Base-by-base conservation (phyloP, 139 green algal genomes). In the Yamagishiella unicocca region DNA sequence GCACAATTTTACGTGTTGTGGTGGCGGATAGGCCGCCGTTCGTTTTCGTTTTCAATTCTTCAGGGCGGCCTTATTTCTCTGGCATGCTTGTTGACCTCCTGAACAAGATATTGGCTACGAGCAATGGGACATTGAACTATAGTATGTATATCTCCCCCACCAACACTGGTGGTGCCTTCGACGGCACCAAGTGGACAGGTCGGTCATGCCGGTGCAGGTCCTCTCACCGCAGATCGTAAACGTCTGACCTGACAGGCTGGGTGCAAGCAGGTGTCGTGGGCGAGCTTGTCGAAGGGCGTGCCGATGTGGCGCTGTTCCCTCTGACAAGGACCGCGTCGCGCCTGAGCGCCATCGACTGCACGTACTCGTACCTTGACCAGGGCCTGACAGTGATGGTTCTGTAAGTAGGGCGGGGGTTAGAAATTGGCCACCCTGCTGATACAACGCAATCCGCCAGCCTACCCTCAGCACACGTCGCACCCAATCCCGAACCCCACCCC, bases 271-370 rank as follows among this genome's bases (percentile, higher is more conserved):
- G 89, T 19, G 72, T 90, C 9, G 83, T 88, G 72, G 89, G 84
- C 7, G 71, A 90, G 54, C 80, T 92, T 12, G 25, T 42, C 0
- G 19, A n/a, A 2, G 64, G 54, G 2, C 40, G 29, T 1, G 71
- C 85, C 5, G 89, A 92, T 50, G 33, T 92, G 22, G 89, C 89
- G n/a, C 50, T 88, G 9, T 92, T 92, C 33, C 89, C 89, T 9
- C 84, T 92, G 2, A 90, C 79, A 0, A 55, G 89, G 21, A 92
- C 89, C 0, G 35, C 53, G 19, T n/a, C 46, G 40, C 82, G 88
- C 29, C 38, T 82, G 27, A 6, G 25, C 21, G 81, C n/a, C 53
- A 87, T 89, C 8, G 46, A 86, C 45, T 33, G 43, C 12, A 90
- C 79, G 19, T 67, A 38, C 6, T 42, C 76, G 4, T 92, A 81